Conservation (phyloP, 257 asterid genomes). For the Linaria vulgaris region DNA sequence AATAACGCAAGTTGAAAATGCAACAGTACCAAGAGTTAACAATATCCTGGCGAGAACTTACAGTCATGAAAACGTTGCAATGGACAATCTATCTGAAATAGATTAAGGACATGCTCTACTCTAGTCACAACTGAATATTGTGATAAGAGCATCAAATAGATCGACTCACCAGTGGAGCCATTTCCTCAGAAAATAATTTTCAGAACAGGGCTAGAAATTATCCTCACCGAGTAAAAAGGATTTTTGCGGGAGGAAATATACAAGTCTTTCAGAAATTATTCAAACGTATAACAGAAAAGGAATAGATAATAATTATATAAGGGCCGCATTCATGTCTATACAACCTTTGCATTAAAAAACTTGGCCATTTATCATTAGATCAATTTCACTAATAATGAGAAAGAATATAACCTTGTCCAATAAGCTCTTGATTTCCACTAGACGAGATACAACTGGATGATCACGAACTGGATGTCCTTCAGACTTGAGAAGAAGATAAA, state of each 20-base stretch:
- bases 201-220: neutral
- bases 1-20: no score
- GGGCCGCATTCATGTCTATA: neutral
- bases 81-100: no score
- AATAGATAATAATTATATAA: neutral
- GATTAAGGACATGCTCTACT: no score
- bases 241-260: conserved; percentile 4
- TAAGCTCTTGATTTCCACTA: conserved; percentile 81
- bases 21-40: no score
- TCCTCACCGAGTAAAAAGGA: no score
- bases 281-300: neutral
- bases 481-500: conserved; percentile 91
- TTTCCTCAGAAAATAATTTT: no score
- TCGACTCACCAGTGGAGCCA: no score
- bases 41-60: no score
- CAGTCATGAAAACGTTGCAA: no score
- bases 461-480: conserved; percentile 93
- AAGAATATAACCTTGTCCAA: conserved; percentile 71
- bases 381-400: conserved; percentile 17
- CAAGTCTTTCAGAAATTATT: neutral
- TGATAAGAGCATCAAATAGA: no score
- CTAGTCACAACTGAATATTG: no score
- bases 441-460: conserved; percentile 90
- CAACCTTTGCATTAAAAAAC: neutral
- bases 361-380: neutral